Conservation (phyloP, 257 asterid genomes). For the Craterostigma plantagineum region DNA sequence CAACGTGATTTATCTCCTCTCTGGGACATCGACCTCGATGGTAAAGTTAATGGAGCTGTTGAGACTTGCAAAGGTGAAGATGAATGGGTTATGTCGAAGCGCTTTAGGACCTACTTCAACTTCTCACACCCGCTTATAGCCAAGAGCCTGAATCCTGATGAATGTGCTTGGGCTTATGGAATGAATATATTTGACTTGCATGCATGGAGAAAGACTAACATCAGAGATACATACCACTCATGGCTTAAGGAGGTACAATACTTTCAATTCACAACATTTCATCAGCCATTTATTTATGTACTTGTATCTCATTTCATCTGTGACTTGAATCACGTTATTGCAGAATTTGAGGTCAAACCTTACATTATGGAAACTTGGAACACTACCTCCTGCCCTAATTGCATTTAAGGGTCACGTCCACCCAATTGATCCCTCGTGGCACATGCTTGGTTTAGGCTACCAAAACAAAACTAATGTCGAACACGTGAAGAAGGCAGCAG, state of each 20-base stretch:
- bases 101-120: conserved; percentile 50
- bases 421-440: conserved; percentile 87
- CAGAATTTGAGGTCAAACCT: conserved; percentile 86
- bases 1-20: conserved; percentile 51
- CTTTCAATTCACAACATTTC: too few relatives aligned
- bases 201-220: conserved; percentile 40
- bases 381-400: conserved; percentile 85
- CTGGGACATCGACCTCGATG: conserved; percentile 42
- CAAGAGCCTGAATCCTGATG: conserved; percentile 42
- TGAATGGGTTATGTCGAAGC: conserved; percentile 67
- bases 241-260: conserved; percentile 53
- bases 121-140: conserved; percentile 50
- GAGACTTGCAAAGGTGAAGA: conserved; percentile 69
- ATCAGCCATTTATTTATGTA: not conserved
- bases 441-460: conserved; percentile 92
- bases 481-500: conserved; percentile 56
- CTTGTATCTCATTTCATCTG: not conserved
- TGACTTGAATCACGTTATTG: not conserved
- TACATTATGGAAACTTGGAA: conserved; percentile 91
- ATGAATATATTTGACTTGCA: conserved; percentile 56
- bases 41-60: conserved; percentile 66
- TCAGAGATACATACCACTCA: conserved; percentile 47
- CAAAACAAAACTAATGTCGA: conserved; percentile 52
- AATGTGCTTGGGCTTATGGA: conserved; percentile 73
- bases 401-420: conserved; percentile 73